Base-by-base conservation (phyloP, 176 grass and related monocot species). In the Carex pumila region DNA sequence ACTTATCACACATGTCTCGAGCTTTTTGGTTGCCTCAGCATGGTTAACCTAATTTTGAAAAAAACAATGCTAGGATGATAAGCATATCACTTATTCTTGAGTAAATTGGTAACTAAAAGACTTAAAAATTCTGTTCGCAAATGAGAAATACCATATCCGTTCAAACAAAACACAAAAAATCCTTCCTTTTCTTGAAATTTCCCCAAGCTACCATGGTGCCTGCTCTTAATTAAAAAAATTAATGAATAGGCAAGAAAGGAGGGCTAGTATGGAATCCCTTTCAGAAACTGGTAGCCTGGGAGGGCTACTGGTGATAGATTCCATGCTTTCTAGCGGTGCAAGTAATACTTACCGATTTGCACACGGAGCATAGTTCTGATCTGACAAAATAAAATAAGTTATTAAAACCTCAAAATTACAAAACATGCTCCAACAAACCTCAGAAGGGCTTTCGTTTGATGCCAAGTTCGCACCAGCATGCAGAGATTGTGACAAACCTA, bases 341-440 rank as follows among this genome's bases (percentile, higher is more conserved):
- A 30, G 3, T 55, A 32, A 75, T 22, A 75, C 2, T 12, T 55
- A 11, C 50, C 12, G 49, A 77, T 77, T 56, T 77, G 12, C 73
- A 77, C 32, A 69, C 10, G 22, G 12, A 77, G 22, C 50, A 77
- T 56, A 77, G 50, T 56, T 55, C 13, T 55, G 10, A 54, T 56
- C 19, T 56, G 6, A 54, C 17, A 2, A 65, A 11, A 32, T 55
- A 65, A 82, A 83, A 18, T 21, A 12, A 30, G 21, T 80, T 64
- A 60, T 21, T 63, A 47, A 41, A 64, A 64, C 58, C 1, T 81
- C 17, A 81, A 81, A 79, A 64, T 64, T 3, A 63, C 60, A 64
- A 14, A 68, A 65, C 22, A 56, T 32, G 47, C 73, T 55, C 21
- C 54, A 83, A 82, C 80, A 83, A 32, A 83, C 80, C 80, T 83